Evolutionary conservation across 805 yeast species (phyloP).

Genomic region (Candida coleopterorum): DNA sequence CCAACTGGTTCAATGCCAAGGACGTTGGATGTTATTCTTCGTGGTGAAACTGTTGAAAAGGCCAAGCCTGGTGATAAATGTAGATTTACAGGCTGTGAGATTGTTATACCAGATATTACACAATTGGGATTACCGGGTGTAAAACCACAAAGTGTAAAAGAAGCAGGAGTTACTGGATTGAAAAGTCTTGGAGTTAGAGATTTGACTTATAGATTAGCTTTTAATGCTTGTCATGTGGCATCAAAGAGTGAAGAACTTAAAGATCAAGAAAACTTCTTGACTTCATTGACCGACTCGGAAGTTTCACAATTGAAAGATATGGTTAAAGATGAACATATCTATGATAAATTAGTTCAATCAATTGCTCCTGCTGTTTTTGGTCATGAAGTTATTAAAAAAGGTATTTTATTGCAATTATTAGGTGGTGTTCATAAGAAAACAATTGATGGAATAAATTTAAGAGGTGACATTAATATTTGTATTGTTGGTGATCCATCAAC

Average conservation of each 20-base stretch:
- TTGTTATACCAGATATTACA: slow-evolving; percentile 90
- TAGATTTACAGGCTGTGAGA: slow-evolving; percentile 88
- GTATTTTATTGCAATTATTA: slow-evolving; percentile 77
- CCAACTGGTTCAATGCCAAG: slow-evolving; percentile 99
- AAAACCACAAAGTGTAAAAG: slow-evolving; percentile 77
- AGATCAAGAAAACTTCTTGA: slow-evolving; percentile 78
- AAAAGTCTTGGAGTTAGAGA: slow-evolving; percentile 92
- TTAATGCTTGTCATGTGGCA: slow-evolving; percentile 84
- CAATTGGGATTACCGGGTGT: slow-evolving; percentile 95
- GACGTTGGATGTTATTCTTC: slow-evolving; percentile 82
- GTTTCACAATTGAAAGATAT: slow-evolving; percentile 79
- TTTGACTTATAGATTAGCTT: slow-evolving; percentile 85
- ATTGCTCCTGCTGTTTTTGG: slow-evolving; percentile 97
- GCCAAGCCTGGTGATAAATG: slow-evolving; percentile 98
- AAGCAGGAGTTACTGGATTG: slow-evolving; percentile 86
- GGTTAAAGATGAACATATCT: slow-evolving; percentile 86
- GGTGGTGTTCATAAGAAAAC: slow-evolving; percentile 96
- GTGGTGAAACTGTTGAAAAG: slow-evolving; percentile 92
- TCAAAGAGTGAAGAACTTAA: slow-evolving; percentile 48
- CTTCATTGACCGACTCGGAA: slow-evolving; percentile 74
- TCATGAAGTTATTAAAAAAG: slow-evolving; percentile 91
- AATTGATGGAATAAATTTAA: slow-evolving; percentile 85
- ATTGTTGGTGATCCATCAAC: slow-evolving; percentile 98
- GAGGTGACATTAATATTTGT: slow-evolving; percentile 97
- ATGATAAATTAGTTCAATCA: slow-evolving; percentile 77